phyloP scores from a whole-genome alignment of 208 protist genomes.

The Porcisia deanei region DNA sequence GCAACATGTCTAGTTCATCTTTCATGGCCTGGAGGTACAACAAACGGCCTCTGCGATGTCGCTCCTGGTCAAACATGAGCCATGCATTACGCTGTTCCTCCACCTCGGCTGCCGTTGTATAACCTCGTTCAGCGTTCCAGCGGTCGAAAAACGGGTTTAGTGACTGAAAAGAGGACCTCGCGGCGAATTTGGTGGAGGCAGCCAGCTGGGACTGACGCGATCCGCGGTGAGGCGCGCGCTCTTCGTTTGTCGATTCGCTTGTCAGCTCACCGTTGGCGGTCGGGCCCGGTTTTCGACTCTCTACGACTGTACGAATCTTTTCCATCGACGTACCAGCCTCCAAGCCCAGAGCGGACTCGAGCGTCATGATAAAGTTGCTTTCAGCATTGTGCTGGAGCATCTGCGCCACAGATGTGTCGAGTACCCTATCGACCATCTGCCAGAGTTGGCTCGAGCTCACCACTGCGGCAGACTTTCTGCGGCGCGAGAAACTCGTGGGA shows the following conservation, averaged over 20 bases:
- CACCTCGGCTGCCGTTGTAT: slow-evolving; percentile 29
- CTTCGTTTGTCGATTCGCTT: neutral
- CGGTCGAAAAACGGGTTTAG: slow-evolving; percentile 25
- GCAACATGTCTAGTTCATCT: slow-evolving; percentile 29
- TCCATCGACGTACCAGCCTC: neutral
- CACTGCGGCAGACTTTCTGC: slow-evolving; percentile 4
- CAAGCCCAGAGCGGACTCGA: slow-evolving; percentile 27
- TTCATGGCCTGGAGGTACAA: slow-evolving; percentile 35
- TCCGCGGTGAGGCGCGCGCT: neutral
- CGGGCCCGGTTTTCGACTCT: slow-evolving; percentile 5
- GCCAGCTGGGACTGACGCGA: neutral
- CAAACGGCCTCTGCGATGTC: slow-evolving; percentile 17
- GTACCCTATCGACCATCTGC: slow-evolving; percentile 45
- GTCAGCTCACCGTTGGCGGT: neutral
- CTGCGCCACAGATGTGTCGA: slow-evolving; percentile 36
- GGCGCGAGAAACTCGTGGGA: neutral
- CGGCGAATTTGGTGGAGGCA: neutral
- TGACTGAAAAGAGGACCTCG: neutral
- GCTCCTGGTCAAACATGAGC: slow-evolving; percentile 30
- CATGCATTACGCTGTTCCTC: slow-evolving; percentile 33
- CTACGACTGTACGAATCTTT: slow-evolving; percentile 28
- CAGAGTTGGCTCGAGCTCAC: slow-evolving; percentile 22
- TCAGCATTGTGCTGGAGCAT: slow-evolving; percentile 52
- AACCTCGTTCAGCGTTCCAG: slow-evolving; percentile 43
- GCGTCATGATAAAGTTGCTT: slow-evolving; percentile 43